Base-by-base conservation (phyloP, 2,329 filamentous ascomycete species). In the Claviceps digitariae region DNA sequence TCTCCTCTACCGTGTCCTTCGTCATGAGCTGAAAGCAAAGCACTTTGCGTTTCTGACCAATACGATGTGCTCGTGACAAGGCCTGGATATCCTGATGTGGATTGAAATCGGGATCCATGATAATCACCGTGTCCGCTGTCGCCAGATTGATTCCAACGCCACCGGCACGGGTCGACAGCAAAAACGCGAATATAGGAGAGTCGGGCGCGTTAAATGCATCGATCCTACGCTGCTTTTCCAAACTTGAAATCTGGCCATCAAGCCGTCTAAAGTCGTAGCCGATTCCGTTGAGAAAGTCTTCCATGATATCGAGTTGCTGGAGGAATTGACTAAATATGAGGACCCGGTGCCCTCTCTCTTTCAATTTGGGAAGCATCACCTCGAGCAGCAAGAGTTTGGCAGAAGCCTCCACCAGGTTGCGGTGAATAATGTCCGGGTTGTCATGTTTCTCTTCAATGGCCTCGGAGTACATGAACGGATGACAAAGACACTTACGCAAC, bases 81-180 rank as follows among this genome's bases (percentile, higher is more conserved):
- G 93, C 93, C 67, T 98, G 93, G 43, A 98, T 86, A 63, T 98
- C 94, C 68, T 98, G 93, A 64, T 98, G 93, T 0, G 93, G 93
- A 57, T 98, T 98, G 74, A 95, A 97, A 64, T 98, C 93, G 0
- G 89, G 89, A 61, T 98, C 90, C 59, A 97, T 82, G 59, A 98
- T 96, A 58, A 98, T 96, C 56, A 98, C 94, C 0, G 93, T 98
- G 64, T 98, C 93, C 2, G 93, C 93, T 8, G 90, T 95, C 0
- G 93, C 93, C 53, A 98, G 76, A 64, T 98, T 98, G 73, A 98
- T 98, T 17, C 93, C 94, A 0, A 98, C 91, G 62, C 94, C 93
- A 52, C 93, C 93, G 20, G 94, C 90, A 57, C 93, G 84, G 3
- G 94, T 98, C 0, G 91, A 97, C 0, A 98, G 76, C 20, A 98